phyloP scores from a whole-genome alignment of 192 early-diverging fungal genomes.

The Rhizophagus sp. region DNA sequence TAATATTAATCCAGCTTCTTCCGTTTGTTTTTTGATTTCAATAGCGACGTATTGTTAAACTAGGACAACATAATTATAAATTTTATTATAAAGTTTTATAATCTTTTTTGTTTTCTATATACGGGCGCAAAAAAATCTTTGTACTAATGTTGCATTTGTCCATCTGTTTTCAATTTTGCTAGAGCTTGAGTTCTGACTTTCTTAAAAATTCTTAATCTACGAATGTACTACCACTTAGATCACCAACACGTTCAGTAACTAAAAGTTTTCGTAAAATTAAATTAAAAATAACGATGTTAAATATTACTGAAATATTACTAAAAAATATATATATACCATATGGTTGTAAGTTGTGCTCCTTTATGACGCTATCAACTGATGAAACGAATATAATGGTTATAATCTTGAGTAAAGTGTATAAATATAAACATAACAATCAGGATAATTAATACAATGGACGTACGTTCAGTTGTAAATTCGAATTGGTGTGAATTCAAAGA shows the following conservation, averaged over 20 bases:
- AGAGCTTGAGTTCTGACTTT: neutral
- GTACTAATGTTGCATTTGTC: constrained; percentile 20
- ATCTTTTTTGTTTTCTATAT: neutral
- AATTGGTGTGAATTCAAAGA: neutral
- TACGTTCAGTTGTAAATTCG: constrained; percentile 21
- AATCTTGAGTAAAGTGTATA: too few species aligned
- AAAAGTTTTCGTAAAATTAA: constrained; percentile 34
- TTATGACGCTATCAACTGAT: neutral
- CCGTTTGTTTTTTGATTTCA: constrained; percentile 31
- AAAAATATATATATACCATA: neutral
- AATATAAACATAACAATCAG: neutral
- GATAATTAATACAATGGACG: neutral
- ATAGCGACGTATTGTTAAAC: constrained; percentile 24
- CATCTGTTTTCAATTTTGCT: neutral
- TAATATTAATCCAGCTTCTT: constrained; percentile 39
- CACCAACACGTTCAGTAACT: constrained; percentile 32
- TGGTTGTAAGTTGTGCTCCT: neutral
- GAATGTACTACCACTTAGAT: constrained; percentile 9
- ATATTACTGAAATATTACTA: neutral
- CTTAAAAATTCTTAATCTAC: constrained; percentile 19
- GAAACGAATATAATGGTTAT: neutral
- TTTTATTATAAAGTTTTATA: neutral
- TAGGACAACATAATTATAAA: neutral
- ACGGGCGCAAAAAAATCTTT: constrained; percentile 8
- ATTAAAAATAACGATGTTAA: constrained; percentile 23